Evolutionary conservation across 352 stramenopile species (phyloP).

Genomic region (Pythium vanterpoolii): DNA sequence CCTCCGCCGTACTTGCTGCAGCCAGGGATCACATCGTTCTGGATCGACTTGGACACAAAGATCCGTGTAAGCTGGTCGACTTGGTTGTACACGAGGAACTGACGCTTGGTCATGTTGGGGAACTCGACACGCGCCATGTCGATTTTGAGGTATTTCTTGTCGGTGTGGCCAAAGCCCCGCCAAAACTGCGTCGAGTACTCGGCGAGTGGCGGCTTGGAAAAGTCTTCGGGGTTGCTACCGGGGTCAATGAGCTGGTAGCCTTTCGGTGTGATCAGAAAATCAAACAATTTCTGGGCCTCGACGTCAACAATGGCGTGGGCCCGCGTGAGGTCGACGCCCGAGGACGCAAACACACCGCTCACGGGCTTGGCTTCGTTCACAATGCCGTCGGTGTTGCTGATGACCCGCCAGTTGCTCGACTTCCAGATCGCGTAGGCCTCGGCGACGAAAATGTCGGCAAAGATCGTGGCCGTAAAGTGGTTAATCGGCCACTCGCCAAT

Average conservation of each 20-base stretch:
- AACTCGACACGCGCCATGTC: constrained; percentile 18
- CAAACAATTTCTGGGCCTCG: constrained; percentile 30
- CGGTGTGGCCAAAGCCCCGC: constrained; percentile 18
- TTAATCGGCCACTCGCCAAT: constrained; percentile 27
- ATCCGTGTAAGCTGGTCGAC: constrained; percentile 21
- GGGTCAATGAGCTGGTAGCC: constrained; percentile 36
- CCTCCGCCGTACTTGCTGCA: constrained; percentile 18
- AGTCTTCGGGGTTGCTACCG: constrained; percentile 29
- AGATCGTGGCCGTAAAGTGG: constrained; percentile 13
- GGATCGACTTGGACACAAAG: constrained; percentile 25
- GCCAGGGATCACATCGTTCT: constrained; percentile 11
- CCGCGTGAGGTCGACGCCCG: constrained; percentile 27
- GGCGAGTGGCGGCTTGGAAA: constrained; percentile 28
- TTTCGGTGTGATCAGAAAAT: constrained; percentile 30
- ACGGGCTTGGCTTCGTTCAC: constrained; percentile 34
- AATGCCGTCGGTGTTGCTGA: constrained; percentile 29
- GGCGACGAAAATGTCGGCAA: constrained; percentile 25
- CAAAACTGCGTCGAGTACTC: constrained; percentile 23
- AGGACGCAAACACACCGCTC: constrained; percentile 24
- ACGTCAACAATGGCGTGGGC: constrained; percentile 22
- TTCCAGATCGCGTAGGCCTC: constrained; percentile 31
- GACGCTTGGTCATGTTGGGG: constrained; percentile 18
- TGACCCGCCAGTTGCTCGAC: constrained; percentile 23
- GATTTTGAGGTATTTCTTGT: constrained; percentile 31
- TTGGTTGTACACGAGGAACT: constrained; percentile 29